A percentile compares a stretch with the other conserved stretches of the same genome.
phyloP scores from a whole-genome alignment of 2,329 filamentous ascomycete genomes.

The Diplodia sapinea region DNA sequence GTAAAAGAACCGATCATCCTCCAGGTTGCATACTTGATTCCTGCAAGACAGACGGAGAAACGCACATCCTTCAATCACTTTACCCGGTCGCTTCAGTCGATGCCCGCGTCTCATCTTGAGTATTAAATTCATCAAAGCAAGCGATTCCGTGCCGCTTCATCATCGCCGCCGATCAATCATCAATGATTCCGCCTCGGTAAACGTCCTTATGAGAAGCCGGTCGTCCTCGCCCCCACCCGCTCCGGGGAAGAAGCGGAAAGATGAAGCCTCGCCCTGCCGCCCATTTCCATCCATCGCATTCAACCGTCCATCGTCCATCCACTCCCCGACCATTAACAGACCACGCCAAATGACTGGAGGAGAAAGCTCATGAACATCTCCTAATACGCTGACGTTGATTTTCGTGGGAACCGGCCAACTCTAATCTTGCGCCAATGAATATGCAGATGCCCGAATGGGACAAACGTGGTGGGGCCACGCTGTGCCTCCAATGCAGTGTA shows the following conservation, averaged over 20 bases:
- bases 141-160: not conserved
- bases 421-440: conserved; percentile 24
- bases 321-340: not conserved
- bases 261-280: not conserved
- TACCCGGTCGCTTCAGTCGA: not conserved
- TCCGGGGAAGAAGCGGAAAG: not conserved
- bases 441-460: conserved; percentile 12
- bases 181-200: conserved; percentile 1
- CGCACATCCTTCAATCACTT: not conserved
- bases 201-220: not conserved
- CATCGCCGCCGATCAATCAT: not conserved
- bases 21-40: conserved; percentile 24
- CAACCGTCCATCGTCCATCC: not conserved
- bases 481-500: conserved; percentile 17
- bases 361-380: not conserved
- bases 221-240: not conserved
- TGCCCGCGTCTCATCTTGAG: conserved; percentile 15
- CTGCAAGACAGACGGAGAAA: not conserved
- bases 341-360: not conserved
- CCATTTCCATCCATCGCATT: not conserved
- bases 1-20: conserved; percentile 4
- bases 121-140: conserved; percentile 8
- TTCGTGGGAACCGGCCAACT: conserved; percentile 6
- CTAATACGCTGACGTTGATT: conserved; percentile 3
- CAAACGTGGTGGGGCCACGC: not conserved